Base-by-base conservation (phyloP, 2,329 filamentous ascomycete species). In the Sphaerulina vaccinii region DNA sequence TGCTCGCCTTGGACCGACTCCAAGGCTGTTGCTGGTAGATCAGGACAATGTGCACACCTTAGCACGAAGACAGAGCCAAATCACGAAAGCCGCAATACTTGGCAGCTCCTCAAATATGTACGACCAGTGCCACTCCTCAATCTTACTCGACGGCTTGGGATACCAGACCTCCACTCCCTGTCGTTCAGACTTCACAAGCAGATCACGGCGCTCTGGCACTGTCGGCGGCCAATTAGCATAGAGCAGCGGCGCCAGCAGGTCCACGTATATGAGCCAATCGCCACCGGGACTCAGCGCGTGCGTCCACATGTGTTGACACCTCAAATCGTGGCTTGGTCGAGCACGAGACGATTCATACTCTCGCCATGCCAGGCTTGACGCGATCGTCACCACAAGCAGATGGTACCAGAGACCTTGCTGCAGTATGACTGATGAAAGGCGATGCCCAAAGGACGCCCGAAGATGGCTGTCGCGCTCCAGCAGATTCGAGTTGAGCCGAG, bases 361-460 rank as follows among this genome's bases (percentile, higher is more conserved):
- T 15, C n/a, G 5, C 21, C 24, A 29, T 15, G 47, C 21, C 10
- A 45, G 35, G 19, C 35, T 18, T 22, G 37, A 6, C 5, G 51
- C 51, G 15, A 45, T 36, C 3, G 24, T 40, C 9, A 24, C 32
- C 21, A 54, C 21, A 1, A 54, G 23, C 3, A 44, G 11, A 33
- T 54, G 47, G 23, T 45, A 50, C 39, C 47, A 46, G 19, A 50
- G 41, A n/a, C 41, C 46, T 35, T 50, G 39, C 9, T 50, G 23
- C 15, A 46, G 3, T 13, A 46, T 16, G 5, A 39, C 19, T 13
- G 39, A 27, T 3, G n/a, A 4, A 5, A 54, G n/a, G 11, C 51
- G 33, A 21, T 22, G 38, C 29, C 45, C 35, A 10, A 40, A 13
- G 6, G 45, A n/a, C n/a, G 45, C 51, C 1, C 51, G 32, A 3